These are phyloP conservation scores for Jaapia argillacea DNA, from an alignment of 768 basidiomycete genomes.

Conservation along the genomic window DNA sequence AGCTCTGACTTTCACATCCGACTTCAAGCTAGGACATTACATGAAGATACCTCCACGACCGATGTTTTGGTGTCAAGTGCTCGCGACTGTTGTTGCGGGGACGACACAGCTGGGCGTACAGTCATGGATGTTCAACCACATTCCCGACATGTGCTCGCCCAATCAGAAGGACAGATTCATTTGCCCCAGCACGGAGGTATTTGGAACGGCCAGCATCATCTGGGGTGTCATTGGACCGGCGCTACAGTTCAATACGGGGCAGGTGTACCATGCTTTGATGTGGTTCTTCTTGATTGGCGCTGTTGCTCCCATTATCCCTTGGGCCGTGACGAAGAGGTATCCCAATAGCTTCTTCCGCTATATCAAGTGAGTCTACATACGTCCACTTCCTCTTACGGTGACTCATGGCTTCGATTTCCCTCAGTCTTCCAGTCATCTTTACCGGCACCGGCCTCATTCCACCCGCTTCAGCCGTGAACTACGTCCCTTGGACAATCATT, in stretches of 20 bases:
- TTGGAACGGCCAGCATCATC: conserved; percentile 71
- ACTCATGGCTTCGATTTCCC: conserved; percentile 35
- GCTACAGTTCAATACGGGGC: conserved; percentile 24
- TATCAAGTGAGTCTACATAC: conserved; percentile 28
- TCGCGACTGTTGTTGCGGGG: conserved; percentile 59
- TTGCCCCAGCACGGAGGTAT: conserved; percentile 61
- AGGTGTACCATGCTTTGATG: conserved; percentile 25
- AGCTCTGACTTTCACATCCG: conserved; percentile 59
- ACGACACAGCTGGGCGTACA: conserved; percentile 72
- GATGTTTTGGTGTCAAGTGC: conserved; percentile 66
- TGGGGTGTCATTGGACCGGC: conserved; percentile 35
- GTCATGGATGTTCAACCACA: conserved; percentile 66
- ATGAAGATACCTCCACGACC: conserved; percentile 67
- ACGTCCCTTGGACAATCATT: conserved; percentile 25
- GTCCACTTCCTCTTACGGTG: neutral
- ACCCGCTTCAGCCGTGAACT: conserved; percentile 31
- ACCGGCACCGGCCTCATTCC: conserved; percentile 29
- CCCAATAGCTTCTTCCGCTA: conserved; percentile 17
- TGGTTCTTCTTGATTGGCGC: conserved; percentile 37
- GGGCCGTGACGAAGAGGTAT: conserved; percentile 21
- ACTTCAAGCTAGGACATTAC: conserved; percentile 68
- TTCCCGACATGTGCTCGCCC: conserved; percentile 46
- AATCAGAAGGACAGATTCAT: conserved; percentile 54
- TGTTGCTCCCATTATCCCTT: conserved; percentile 22
- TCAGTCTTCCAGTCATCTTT: conserved; percentile 31